A percentile compares a stretch with the other conserved stretches of the same genome.
These are phyloP conservation scores for Xylariales sp. DNA, from an alignment of 2,329 filamentous ascomycete genomes.

Conservation along the genomic window DNA sequence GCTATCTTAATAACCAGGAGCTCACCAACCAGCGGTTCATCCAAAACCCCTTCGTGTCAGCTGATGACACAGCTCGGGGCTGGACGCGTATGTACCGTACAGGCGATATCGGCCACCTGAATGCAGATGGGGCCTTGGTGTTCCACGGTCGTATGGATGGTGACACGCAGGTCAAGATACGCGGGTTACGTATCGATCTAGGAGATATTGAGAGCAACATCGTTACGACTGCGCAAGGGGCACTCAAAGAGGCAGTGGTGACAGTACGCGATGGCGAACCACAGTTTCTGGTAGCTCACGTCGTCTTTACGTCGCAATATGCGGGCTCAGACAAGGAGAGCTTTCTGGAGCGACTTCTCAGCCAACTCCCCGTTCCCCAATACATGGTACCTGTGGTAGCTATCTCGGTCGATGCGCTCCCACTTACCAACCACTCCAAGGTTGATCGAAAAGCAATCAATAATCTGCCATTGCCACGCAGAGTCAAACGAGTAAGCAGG, in stretches of 20 bases:
- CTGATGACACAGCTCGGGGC: conserved; percentile 1
- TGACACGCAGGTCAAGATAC: background rate
- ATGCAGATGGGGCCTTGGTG: conserved; percentile 28
- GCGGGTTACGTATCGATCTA: background rate
- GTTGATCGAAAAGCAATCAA: conserved; percentile 14
- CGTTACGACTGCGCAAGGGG: background rate
- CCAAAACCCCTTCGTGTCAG: background rate
- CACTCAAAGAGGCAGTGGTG: background rate
- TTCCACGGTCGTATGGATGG: conserved; percentile 35
- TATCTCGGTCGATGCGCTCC: conserved; percentile 22
- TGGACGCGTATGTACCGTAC: conserved; percentile 21
- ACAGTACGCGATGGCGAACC: background rate
- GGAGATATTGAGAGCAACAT: background rate
- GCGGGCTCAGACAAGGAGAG: background rate
- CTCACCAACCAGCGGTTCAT: conserved; percentile 6
- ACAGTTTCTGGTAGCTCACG: conserved; percentile 21
- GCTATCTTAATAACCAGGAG: conserved; percentile 27
- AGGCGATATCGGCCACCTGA: conserved; percentile 35
- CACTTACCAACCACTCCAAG: conserved; percentile 25
- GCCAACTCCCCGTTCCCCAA: conserved; percentile 20
- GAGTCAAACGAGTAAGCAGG: background rate
- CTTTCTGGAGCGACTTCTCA: conserved; percentile 9
- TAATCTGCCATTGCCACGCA: conserved; percentile 5
- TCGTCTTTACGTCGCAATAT: conserved; percentile 12
- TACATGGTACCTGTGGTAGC: conserved; percentile 29